Evolutionary conservation across 139 green algal genomes (phyloP), one percentile per base, ranked within the genome.

Genomic region (Eudorina sp.): DNA sequence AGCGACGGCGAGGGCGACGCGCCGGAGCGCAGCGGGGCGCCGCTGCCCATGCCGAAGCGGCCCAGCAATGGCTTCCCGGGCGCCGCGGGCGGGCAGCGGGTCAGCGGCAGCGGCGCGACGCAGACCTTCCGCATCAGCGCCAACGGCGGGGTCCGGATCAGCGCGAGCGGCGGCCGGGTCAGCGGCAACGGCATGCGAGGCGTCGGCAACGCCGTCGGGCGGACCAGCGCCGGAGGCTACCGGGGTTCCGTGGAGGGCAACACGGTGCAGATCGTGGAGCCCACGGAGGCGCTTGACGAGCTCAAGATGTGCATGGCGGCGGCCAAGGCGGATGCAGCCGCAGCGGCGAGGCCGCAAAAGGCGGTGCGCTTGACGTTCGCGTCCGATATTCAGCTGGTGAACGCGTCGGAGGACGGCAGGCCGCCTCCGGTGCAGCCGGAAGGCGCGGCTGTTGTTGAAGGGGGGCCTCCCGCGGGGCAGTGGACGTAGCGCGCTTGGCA

Each of bases 361-460:
- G 80, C 82, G 19, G 83, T 88, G 38, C 83, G 68, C 45, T 16
- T 88, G 46, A 40, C 66, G 48, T 72, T 88, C 8, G 7, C 51
- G 25, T n/a, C 83, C 25, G 68, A 69, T 34, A 36, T 62, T 43
- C 45, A 62, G 62, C 62, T 72, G 4, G 62, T 72, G 27, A 72
- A 72, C 21, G 62, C 21, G 31, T 72, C 21, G 68, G 68, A 46
- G 66, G 34, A 48, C 68, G 34, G 68, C 40, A 23, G 68, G 31
- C 68, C 8, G 21, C 68, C 58, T 36, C 21, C 36, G 36, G 48
- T 18, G 40, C 68, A n/a, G 68, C 31, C 53, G 68, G 68, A 25
- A 29, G 68, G 34, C 68, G 68, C 27, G 7, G 29, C 55, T 23
- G 55, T 25, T 66, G 7, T 23, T 66, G 23, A 66, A 25, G 55